phyloP scores from a whole-genome alignment of 2,329 filamentous ascomycete genomes.

The Colletotrichum echinochloae region DNA sequence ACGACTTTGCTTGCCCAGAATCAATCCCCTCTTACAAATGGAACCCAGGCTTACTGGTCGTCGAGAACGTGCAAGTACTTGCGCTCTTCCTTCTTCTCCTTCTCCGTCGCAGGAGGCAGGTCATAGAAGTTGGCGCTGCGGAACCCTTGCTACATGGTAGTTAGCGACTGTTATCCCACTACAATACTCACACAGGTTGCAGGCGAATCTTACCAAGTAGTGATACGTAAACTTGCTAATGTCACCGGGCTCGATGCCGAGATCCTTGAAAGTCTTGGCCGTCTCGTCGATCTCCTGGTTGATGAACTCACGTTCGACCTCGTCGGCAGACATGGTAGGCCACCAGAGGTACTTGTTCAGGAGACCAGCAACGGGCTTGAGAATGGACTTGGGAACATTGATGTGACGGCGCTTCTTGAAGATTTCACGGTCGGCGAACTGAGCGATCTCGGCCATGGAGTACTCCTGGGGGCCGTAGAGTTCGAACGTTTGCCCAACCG shows the following conservation, averaged over 20 bases:
- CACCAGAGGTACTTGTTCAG: conserved; percentile 92
- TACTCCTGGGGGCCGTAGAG: conserved; percentile 95
- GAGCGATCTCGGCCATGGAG: conserved; percentile 86
- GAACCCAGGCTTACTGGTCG: conserved; percentile 65
- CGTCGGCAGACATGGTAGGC: conserved; percentile 83
- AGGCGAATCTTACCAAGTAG: conserved; percentile 79
- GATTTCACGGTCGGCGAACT: conserved; percentile 92
- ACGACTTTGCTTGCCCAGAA: conserved; percentile 34
- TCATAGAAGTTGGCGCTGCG: conserved; percentile 91
- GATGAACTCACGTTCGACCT: conserved; percentile 92
- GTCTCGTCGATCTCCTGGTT: conserved; percentile 90
- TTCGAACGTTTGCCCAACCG: conserved; percentile 91
- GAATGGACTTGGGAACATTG: conserved; percentile 85
- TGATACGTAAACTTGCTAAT: conserved; percentile 90
- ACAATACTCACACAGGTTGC: neutral
- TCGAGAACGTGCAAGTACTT: conserved; percentile 96
- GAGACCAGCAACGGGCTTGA: conserved; percentile 80
- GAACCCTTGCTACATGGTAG: conserved; percentile 79
- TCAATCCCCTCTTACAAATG: conserved; percentile 42
- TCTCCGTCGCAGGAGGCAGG: conserved; percentile 92
- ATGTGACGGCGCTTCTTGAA: conserved; percentile 89
- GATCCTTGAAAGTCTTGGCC: conserved; percentile 95
- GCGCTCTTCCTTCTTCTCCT: conserved; percentile 93
- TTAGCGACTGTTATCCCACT: conserved; percentile 47
- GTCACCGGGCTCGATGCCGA: conserved; percentile 90